These are phyloP conservation scores for Xylaria palmicola DNA, from an alignment of 495 filamentous ascomycete genomes.

Conservation along the genomic window DNA sequence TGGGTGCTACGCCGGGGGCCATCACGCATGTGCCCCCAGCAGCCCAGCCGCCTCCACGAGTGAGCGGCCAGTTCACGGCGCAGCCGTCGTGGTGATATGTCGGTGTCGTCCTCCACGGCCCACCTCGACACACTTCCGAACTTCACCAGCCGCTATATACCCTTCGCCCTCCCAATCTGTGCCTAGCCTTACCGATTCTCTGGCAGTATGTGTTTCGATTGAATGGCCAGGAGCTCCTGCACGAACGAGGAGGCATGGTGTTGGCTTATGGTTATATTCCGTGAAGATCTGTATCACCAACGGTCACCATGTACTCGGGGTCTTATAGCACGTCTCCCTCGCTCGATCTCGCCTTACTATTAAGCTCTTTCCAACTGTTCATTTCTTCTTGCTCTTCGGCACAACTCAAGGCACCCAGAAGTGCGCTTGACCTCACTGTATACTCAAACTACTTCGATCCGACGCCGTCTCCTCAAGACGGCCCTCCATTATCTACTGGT, in stretches of 20 bases:
- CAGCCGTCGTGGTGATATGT: slow-evolving; percentile 28
- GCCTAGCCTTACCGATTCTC: slow-evolving; percentile 39
- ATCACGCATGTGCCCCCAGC: slow-evolving; percentile 36
- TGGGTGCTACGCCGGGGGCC: slow-evolving; percentile 34
- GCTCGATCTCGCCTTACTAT: slow-evolving; percentile 26
- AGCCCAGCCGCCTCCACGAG: slow-evolving; percentile 35
- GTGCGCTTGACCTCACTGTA: slow-evolving; percentile 18
- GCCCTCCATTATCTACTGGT: slow-evolving; percentile 52
- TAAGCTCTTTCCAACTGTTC: slow-evolving; percentile 31
- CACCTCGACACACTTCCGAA: slow-evolving; percentile 35
- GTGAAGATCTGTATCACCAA: slow-evolving; percentile 32
- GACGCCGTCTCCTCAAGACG: slow-evolving; percentile 58
- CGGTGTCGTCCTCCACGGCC: slow-evolving; percentile 20
- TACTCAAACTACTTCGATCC: slow-evolving; percentile 54
- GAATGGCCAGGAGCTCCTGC: slow-evolving; percentile 37
- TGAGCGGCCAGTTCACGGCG: slow-evolving; percentile 39
- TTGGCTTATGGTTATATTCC: slow-evolving; percentile 28
- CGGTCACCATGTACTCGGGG: slow-evolving; percentile 30
- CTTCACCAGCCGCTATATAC: slow-evolving; percentile 59
- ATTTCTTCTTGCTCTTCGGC: slow-evolving; percentile 35
- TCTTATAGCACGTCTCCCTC: slow-evolving; percentile 31
- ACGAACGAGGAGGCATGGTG: slow-evolving; percentile 26
- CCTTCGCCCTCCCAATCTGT: slow-evolving; percentile 36
- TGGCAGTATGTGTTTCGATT: slow-evolving; percentile 48
- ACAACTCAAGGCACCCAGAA: slow-evolving; percentile 26